Conservation (phyloP, 2,329 filamentous ascomycete genomes). For the Nakataea oryzae region DNA sequence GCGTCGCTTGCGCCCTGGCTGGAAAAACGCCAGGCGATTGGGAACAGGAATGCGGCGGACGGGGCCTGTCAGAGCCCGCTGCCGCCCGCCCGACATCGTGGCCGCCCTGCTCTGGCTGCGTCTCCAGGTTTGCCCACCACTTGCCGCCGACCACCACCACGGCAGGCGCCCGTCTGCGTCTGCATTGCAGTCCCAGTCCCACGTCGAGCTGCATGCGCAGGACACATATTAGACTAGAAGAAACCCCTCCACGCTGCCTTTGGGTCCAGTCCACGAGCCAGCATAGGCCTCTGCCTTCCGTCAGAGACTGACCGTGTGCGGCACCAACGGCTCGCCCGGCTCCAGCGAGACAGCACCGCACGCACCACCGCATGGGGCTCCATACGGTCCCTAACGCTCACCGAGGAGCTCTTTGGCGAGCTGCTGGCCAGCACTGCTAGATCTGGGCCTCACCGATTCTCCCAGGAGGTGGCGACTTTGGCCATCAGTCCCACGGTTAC, state of each 20-base stretch:
- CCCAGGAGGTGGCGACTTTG: background rate
- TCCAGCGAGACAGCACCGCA: background rate
- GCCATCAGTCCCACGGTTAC: background rate
- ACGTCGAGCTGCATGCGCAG: too few relatives aligned
- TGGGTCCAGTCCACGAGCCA: background rate
- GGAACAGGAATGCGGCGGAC: background rate
- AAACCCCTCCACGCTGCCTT: background rate
- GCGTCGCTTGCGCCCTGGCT: background rate
- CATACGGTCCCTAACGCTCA: background rate
- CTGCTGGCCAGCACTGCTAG: too few relatives aligned
- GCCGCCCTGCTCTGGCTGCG: background rate
- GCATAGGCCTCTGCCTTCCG: background rate
- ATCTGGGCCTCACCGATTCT: background rate
- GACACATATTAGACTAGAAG: background rate
- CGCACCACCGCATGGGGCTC: too few relatives aligned
- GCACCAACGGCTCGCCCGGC: background rate
- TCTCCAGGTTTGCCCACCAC: background rate
- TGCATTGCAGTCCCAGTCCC: background rate
- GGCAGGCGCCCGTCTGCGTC: too few relatives aligned
- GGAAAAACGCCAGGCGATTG: background rate
- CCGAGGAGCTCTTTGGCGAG: background rate
- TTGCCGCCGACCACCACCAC: background rate
- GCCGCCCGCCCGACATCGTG: background rate
- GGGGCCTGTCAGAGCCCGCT: too few relatives aligned
- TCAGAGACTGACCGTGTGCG: background rate